Percentiles rank a stretch among this genome's conserved stretches.
phyloP scores from a whole-genome alignment of 331 rosid species.

The Phaseolus coccineus region DNA sequence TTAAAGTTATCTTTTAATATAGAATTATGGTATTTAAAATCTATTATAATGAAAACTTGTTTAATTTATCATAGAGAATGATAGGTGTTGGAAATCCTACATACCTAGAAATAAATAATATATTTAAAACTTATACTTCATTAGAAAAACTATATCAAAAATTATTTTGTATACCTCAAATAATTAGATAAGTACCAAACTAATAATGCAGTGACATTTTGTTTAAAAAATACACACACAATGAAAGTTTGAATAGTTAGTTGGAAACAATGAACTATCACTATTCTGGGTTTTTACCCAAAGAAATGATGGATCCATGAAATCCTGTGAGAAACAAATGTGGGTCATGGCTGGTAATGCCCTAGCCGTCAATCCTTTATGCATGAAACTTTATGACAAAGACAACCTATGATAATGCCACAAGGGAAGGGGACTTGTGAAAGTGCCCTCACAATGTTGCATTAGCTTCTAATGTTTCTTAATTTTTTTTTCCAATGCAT shows the following conservation, averaged over 20 bases:
- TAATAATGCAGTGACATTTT: neutral
- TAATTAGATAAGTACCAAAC: no score
- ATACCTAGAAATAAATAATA: no score
- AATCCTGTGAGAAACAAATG: constrained; percentile 18
- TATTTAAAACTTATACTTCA: no score
- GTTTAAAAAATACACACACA: neutral
- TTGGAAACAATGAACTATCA: neutral
- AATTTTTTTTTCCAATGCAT: neutral
- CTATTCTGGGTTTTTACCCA: neutral
- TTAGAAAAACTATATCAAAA: no score
- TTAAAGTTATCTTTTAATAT: no score
- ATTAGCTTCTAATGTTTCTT: neutral
- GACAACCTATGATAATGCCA: constrained; percentile 30
- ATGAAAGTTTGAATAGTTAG: neutral
- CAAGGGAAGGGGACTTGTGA: constrained; percentile 3
- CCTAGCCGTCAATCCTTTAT: constrained; percentile 14
- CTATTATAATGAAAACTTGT: no score
- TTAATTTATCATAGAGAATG: no score
- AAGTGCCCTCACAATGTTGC: constrained; percentile 24
- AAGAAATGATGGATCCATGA: constrained; percentile 33
- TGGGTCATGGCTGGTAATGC: constrained; percentile 35
- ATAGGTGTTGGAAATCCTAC: no score
- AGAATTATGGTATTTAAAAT: no score
- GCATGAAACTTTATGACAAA: constrained; percentile 38
- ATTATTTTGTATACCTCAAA: no score